Conservation (phyloP, 768 basidiomycete species). For the Tricholomella constricta region DNA sequence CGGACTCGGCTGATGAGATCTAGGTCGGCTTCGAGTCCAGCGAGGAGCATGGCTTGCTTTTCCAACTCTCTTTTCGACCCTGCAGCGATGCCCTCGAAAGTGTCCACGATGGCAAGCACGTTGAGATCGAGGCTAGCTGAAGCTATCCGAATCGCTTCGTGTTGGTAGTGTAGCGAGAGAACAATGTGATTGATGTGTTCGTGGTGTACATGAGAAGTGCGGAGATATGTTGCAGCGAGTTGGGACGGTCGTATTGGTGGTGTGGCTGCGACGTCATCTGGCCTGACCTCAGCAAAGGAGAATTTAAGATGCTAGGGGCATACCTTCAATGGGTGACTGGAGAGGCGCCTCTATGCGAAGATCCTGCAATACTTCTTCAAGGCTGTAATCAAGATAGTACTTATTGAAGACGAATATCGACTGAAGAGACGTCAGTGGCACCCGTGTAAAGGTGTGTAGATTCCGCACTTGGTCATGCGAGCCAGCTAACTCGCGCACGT, state of each 20-base stretch:
- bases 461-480: slow-evolving; percentile 67
- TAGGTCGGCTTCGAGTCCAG: slow-evolving; percentile 69
- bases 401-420: slow-evolving; percentile 86
- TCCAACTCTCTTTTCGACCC: slow-evolving; percentile 66
- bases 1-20: slow-evolving; percentile 66
- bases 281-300: neutral
- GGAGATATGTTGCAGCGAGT: slow-evolving; percentile 66
- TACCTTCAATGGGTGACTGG: slow-evolving; percentile 76
- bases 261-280: slow-evolving; percentile 65
- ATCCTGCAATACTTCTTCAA: slow-evolving; percentile 64
- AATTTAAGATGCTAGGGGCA: slow-evolving; percentile 11
- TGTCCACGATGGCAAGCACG: slow-evolving; percentile 68
- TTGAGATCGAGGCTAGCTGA: slow-evolving; percentile 71
- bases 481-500: slow-evolving; percentile 75
- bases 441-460: neutral
- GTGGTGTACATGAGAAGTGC: slow-evolving; percentile 62
- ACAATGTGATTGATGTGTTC: slow-evolving; percentile 58
- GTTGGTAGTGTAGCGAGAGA: slow-evolving; percentile 61
- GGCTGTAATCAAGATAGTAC: slow-evolving; percentile 68
- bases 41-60: slow-evolving; percentile 63
- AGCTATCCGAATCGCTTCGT: slow-evolving; percentile 73
- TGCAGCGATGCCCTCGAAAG: slow-evolving; percentile 61
- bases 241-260: slow-evolving; percentile 73
- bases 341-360: slow-evolving; percentile 62
- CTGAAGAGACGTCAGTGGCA: slow-evolving; percentile 29